A percentile compares a stretch with the other conserved stretches of the same genome.
These are phyloP conservation scores for Parathielavia hyrcaniae DNA, from an alignment of 495 filamentous ascomycete genomes.

Conservation along the genomic window DNA sequence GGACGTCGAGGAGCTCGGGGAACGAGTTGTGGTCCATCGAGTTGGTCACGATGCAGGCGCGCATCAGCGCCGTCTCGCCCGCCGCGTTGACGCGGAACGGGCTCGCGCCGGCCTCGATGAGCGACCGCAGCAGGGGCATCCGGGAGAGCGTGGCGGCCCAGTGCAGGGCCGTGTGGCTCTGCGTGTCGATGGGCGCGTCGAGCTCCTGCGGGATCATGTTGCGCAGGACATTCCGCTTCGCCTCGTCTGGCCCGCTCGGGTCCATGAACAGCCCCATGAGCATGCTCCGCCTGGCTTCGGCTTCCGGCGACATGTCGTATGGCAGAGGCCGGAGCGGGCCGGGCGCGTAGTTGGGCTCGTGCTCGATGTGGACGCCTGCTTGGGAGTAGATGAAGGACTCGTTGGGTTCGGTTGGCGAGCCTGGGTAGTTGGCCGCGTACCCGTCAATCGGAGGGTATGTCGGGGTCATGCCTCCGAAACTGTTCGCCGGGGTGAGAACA, in stretches of 20 bases:
- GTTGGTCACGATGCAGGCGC: slow-evolving; percentile 81
- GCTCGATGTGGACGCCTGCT: slow-evolving; percentile 43
- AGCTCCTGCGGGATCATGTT: slow-evolving; percentile 71
- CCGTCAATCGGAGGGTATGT: slow-evolving; percentile 47
- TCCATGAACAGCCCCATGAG: slow-evolving; percentile 87
- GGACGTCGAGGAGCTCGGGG: slow-evolving; percentile 76
- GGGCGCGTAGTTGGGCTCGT: slow-evolving; percentile 48
- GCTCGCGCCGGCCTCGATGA: slow-evolving; percentile 76
- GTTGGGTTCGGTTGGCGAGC: slow-evolving; percentile 78
- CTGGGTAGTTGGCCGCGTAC: slow-evolving; percentile 40
- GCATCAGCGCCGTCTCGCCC: slow-evolving; percentile 88
- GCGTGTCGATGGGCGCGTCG: slow-evolving; percentile 81
- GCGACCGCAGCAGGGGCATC: slow-evolving; percentile 66
- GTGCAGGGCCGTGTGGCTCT: slow-evolving; percentile 82
- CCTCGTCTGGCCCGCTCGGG: slow-evolving; percentile 52
- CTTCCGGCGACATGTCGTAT: slow-evolving; percentile 56
- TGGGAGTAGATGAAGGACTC: slow-evolving; percentile 76
- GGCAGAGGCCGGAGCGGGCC: slow-evolving; percentile 64
- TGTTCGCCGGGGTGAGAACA: slow-evolving; percentile 42
- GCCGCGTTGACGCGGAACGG: slow-evolving; percentile 79
- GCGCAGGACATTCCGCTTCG: slow-evolving; percentile 41
- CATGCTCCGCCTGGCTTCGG: slow-evolving; percentile 66
- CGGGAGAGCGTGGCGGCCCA: slow-evolving; percentile 97
- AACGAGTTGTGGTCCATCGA: slow-evolving; percentile 75
- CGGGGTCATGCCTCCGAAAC: slow-evolving; percentile 41